Percentiles rank a stretch among this genome's conserved stretches.
Conservation (phyloP, 305 asterid species). For the Fraxinus xanthoxyloides region DNA sequence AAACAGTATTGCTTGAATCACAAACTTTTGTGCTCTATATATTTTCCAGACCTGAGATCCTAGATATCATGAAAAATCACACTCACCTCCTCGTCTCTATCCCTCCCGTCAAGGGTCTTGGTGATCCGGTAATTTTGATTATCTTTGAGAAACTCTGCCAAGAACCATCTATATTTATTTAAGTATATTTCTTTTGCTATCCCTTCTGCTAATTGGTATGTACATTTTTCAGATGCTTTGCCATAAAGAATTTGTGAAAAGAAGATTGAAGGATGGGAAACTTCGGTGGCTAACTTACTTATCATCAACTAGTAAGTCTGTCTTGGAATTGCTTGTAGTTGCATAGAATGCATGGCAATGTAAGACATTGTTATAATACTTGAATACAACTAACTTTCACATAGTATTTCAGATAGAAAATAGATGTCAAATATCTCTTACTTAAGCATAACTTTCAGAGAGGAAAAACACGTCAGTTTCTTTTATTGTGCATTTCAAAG, state of each 20-base stretch:
- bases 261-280: conserved; percentile 51
- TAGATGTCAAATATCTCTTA: background rate
- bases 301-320: conserved; percentile 71
- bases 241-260: conserved; percentile 42
- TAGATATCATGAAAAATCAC: conserved; percentile 57
- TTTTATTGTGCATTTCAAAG: background rate
- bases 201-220: conserved; percentile 16
- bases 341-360: conserved; percentile 5
- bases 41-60: conserved; percentile 58
- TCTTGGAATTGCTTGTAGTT: background rate
- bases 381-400: background rate
- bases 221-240: conserved; percentile 51
- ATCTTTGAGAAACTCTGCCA: conserved; percentile 4
- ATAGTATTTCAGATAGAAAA: background rate
- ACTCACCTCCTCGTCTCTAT: conserved; percentile 70
- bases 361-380: background rate
- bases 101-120: conserved; percentile 58
- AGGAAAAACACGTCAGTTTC: background rate
- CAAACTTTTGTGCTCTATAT: conserved; percentile 7
- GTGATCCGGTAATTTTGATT: conserved; percentile 68
- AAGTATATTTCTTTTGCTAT: background rate
- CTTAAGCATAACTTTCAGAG: background rate
- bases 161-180: background rate
- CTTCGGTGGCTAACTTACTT: conserved; percentile 75
- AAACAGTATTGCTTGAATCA: background rate